A percentile compares a stretch with the other conserved stretches of the same genome.
Evolutionary conservation across 2,329 filamentous ascomycete genomes (phyloP).

Genomic region (Tympanopsis confertula): DNA sequence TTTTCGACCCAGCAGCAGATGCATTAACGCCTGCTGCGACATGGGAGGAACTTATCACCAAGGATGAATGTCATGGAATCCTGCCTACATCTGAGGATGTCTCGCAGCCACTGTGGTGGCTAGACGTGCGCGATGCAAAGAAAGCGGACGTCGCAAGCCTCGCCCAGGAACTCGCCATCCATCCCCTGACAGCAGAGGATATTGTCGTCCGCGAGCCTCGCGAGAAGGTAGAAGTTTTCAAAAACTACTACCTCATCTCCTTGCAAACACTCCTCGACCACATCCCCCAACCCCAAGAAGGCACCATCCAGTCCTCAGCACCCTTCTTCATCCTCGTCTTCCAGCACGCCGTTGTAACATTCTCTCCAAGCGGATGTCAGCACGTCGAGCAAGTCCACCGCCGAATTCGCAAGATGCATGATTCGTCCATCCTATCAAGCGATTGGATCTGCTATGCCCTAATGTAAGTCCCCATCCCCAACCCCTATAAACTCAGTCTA

Average conservation of each 20-base stretch:
- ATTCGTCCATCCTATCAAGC: background rate
- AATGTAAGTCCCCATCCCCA: background rate
- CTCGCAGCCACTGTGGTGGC: background rate
- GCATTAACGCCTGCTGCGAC: no score
- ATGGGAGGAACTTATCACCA: no score
- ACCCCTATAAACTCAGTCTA: background rate
- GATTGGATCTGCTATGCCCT: background rate
- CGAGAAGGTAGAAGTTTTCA: background rate
- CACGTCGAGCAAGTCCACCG: background rate
- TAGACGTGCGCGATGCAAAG: background rate
- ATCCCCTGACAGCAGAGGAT: conserved; percentile 1
- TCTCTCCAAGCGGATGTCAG: background rate
- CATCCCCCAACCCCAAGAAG: background rate
- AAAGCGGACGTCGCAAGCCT: background rate
- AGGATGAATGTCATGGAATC: no score
- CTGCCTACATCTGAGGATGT: no score
- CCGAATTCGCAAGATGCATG: background rate
- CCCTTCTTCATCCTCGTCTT: background rate
- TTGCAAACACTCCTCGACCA: background rate
- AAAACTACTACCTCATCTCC: background rate
- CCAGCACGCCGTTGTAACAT: background rate
- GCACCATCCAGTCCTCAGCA: no score
- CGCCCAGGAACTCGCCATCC: background rate
- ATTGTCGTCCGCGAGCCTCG: background rate
- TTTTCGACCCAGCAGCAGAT: no score